These are phyloP conservation scores for Yamadazyma aaseri DNA, from an alignment of 1,139 yeast species.

Conservation along the genomic window DNA sequence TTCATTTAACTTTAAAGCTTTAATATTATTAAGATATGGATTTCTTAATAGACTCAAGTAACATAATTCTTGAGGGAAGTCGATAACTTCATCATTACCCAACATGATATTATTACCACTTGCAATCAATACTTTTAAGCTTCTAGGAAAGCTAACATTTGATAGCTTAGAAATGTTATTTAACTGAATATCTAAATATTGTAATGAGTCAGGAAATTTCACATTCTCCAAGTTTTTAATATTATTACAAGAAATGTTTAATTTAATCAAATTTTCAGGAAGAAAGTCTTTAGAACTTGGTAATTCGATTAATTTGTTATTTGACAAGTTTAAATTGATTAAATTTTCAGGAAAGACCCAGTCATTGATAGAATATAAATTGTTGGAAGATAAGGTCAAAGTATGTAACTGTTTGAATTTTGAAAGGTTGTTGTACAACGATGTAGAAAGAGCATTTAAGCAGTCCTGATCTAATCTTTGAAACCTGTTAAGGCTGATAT, in stretches of 20 bases:
- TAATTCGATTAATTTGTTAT: conserved; percentile 14
- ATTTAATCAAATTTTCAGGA: conserved; percentile 15
- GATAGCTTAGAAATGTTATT: conserved; percentile 16
- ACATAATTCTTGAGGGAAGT: conserved; percentile 16
- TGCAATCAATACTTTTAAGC: conserved; percentile 16
- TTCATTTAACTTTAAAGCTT: conserved; percentile 13
- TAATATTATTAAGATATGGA: conserved; percentile 16
- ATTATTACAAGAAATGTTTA: conserved; percentile 18
- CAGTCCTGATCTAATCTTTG: conserved; percentile 12
- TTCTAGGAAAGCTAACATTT: conserved; percentile 13
- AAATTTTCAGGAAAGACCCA: conserved; percentile 14
- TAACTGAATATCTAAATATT: conserved; percentile 19
- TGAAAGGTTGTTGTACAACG: conserved; percentile 8
- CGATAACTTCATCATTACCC: conserved; percentile 14
- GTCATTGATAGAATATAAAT: conserved; percentile 10
- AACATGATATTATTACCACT: conserved; percentile 19
- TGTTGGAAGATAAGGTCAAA: conserved; percentile 15
- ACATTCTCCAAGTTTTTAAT: conserved; percentile 12
- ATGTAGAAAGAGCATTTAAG: conserved; percentile 5
- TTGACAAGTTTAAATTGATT: conserved; percentile 15
- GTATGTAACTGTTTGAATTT: conserved; percentile 14
- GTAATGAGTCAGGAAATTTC: conserved; percentile 14
- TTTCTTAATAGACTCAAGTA: conserved; percentile 17
- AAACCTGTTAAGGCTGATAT: conserved; percentile 16
- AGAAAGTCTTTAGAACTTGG: conserved; percentile 13